These are phyloP conservation scores for Boletellus sp. DNA, from an alignment of 768 basidiomycete species.

Conservation along the genomic window DNA sequence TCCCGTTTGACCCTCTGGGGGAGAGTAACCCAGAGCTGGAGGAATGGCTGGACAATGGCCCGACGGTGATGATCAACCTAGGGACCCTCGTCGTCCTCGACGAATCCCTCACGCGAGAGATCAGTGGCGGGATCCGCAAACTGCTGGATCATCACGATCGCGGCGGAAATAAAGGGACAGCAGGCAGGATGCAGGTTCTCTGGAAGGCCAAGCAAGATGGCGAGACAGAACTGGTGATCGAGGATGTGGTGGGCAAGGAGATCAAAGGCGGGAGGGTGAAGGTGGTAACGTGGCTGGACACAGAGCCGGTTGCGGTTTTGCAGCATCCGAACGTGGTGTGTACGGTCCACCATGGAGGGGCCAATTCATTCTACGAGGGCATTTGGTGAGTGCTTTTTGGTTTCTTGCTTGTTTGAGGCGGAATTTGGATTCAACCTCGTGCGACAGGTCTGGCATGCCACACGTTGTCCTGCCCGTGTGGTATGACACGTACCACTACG, in stretches of 20 bases:
- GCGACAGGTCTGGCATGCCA: slow-evolving; percentile 7
- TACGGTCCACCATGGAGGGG: slow-evolving; percentile 3
- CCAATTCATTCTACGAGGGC: not conserved
- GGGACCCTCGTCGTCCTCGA: slow-evolving; percentile 3
- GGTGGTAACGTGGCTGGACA: slow-evolving; percentile 9
- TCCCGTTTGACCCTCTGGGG: slow-evolving; percentile 5
- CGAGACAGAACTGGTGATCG: not conserved
- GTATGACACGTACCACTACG: slow-evolving; percentile 10
- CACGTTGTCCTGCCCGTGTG: slow-evolving; percentile 12
- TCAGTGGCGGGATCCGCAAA: slow-evolving; percentile 4
- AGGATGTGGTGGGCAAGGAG: not conserved
- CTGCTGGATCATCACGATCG: slow-evolving; percentile 1
- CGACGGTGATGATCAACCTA: slow-evolving; percentile 12
- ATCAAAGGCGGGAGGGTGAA: slow-evolving; percentile 8
- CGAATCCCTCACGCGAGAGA: not conserved
- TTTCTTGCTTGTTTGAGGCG: too few relatives aligned
- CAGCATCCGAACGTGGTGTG: slow-evolving; percentile 2
- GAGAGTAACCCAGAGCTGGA: slow-evolving; percentile 1
- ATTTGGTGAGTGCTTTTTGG: not conserved
- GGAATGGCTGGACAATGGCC: slow-evolving; percentile 10
- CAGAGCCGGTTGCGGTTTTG: slow-evolving; percentile 7
- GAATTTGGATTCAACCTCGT: too few relatives aligned
- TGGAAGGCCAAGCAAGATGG: slow-evolving; percentile 4
- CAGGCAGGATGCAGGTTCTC: slow-evolving; percentile 7
- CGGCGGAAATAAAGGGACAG: not conserved